Evolutionary conservation across 2,329 filamentous ascomycete species (phyloP), one percentile per base, ranked within the genome.

Genomic region (Ceratocystis cubensis): DNA sequence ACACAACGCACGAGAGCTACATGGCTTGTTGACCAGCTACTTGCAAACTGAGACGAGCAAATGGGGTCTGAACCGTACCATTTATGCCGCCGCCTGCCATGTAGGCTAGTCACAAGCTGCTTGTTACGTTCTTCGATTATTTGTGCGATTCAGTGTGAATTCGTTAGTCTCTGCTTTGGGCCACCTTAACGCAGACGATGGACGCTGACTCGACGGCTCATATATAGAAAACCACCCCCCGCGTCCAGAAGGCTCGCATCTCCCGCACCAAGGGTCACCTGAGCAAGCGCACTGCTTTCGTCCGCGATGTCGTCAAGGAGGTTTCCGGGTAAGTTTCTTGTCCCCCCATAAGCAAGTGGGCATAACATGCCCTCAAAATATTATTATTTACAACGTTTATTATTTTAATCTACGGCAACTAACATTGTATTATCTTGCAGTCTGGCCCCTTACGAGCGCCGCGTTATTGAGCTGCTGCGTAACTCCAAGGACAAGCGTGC

Each of bases 401-500:
- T 13, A n/a, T 53, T 13, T 15, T 37, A 17, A 3, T 61, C 7
- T 41, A 56, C 33, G n/a, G 46, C 15, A 22, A 44, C 56, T 61
- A 61, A 66, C 44, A 50, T 37, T 13, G 13, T n/a, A 20, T 45
- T 5, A 5, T 28, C 64, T 50, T 61, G 67, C 57, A 88, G 89
- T 77, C 88, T 94, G 74, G 90, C 90, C 74, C 90, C 90, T 76
- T 94, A 99, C 80, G 94, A 99, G 88, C 93, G 94, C 81, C 91
- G 94, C 78, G 90, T 99, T 74, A 96, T 99, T 78, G 94, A 99
- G 86, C 84, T 99, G 78, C 88, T 99, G 81, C 91, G 94, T 76
- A 99, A 99, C 89, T 88, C 85, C 84, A 95, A 96, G 84, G 94
- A 99, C 82, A 97, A 97, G 90, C 91, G 93, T 81, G 93, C 93